These are phyloP conservation scores for Malassezia pachydermatis DNA, from an alignment of 1,284 basidiomycete species.

Conservation along the genomic window DNA sequence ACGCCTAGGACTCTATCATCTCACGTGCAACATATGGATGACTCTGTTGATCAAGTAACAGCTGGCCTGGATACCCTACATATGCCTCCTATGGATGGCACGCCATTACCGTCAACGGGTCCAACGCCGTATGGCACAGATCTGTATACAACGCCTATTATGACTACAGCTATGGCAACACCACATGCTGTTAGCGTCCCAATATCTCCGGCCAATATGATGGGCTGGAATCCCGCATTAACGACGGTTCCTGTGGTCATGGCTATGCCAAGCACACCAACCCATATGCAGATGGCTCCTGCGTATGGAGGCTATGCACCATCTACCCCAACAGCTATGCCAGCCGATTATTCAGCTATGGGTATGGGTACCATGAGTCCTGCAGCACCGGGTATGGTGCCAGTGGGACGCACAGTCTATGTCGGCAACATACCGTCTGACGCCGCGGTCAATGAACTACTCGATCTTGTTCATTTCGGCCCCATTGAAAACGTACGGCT, in stretches of 20 bases:
- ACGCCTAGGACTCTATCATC: too few relatives aligned
- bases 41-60: too few relatives aligned
- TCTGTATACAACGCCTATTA: too few relatives aligned
- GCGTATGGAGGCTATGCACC: background rate
- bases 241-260: conserved; percentile 8
- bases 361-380: background rate
- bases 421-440: conserved; percentile 92
- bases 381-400: conserved; percentile 18
- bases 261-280: background rate
- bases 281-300: too few relatives aligned
- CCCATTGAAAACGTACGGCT: conserved; percentile 90
- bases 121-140: too few relatives aligned
- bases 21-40: too few relatives aligned
- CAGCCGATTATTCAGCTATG: too few relatives aligned
- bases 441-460: conserved; percentile 89
- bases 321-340: too few relatives aligned
- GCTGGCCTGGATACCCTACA: too few relatives aligned
- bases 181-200: background rate
- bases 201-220: background rate
- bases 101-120: too few relatives aligned
- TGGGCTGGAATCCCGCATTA: conserved; percentile 3
- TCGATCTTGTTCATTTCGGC: conserved; percentile 94
- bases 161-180: too few relatives aligned
- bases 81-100: too few relatives aligned
- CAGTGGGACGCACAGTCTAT: conserved; percentile 70